Conservation (phyloP, 1,284 basidiomycete genomes). For the Ustilago nuda region DNA sequence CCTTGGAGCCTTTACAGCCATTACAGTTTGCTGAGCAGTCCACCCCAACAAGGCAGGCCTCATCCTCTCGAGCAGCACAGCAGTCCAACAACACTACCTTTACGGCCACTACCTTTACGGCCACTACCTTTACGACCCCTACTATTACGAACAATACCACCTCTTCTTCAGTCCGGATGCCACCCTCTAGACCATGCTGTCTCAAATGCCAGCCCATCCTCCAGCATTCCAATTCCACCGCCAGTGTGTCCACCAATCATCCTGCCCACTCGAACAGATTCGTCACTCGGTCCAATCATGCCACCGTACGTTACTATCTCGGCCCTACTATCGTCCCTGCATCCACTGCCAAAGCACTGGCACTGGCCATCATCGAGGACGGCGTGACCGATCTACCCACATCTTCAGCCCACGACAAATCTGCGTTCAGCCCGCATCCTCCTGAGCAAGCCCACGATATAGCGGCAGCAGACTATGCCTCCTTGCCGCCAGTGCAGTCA, state of each 20-base stretch:
- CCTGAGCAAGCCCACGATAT: conserved; percentile 9
- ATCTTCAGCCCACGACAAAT: neutral
- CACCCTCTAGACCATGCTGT: conserved; percentile 27
- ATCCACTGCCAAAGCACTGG: conserved; percentile 35
- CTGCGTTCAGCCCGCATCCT: neutral
- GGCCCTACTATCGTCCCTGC: conserved; percentile 47
- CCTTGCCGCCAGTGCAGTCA: neutral
- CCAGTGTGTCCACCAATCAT: conserved; percentile 17
- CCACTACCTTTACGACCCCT: neutral
- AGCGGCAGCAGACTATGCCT: conserved; percentile 16
- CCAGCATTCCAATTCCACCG: conserved; percentile 24
- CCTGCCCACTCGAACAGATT: conserved; percentile 14
- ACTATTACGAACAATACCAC: neutral
- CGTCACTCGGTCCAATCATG: conserved; percentile 28
- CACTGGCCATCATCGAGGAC: conserved; percentile 47
- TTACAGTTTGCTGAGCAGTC: neutral
- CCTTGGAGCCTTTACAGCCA: conserved; percentile 16
- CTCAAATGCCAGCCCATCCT: conserved; percentile 37
- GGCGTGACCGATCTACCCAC: neutral
- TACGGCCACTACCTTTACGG: neutral
- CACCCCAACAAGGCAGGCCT: conserved; percentile 7
- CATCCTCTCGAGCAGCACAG: conserved; percentile 1
- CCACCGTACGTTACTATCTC: conserved; percentile 40
- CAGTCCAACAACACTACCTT: neutral
- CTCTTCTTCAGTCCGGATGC: conserved; percentile 16